These are phyloP conservation scores for Capsella rubella DNA, from an alignment of 441 rosid genomes.

Conservation along the genomic window DNA sequence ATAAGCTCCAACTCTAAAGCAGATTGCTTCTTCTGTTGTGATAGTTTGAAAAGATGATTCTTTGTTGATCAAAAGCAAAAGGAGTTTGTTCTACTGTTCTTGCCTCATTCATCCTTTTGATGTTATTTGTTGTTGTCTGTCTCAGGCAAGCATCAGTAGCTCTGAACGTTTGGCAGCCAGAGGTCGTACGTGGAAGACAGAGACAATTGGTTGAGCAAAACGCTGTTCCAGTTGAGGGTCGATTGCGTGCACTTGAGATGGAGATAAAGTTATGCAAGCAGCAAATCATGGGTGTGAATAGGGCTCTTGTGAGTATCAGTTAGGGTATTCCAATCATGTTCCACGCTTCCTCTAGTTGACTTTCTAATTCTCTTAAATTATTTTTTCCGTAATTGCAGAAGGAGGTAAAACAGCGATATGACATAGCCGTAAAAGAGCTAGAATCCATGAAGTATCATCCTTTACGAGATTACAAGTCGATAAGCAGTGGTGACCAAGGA, in stretches of 20 bases:
- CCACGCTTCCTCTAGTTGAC: neutral
- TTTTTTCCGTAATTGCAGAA: constrained; percentile 49
- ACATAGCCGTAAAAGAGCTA: constrained; percentile 61
- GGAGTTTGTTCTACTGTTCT: constrained; percentile 4
- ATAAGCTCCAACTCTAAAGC: neutral
- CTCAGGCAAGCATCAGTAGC: constrained; percentile 92
- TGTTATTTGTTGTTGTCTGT: constrained; percentile 29
- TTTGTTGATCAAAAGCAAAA: constrained; percentile 14
- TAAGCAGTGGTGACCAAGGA: constrained; percentile 32
- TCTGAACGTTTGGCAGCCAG: constrained; percentile 93
- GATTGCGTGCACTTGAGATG: constrained; percentile 71
- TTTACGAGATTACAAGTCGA: constrained; percentile 54
- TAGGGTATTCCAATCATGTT: constrained; percentile 1
- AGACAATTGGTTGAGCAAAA: constrained; percentile 79
- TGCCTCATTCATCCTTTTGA: neutral
- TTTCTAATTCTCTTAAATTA: constrained; percentile 3
- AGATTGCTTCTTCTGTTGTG: neutral
- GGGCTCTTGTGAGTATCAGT: constrained; percentile 62
- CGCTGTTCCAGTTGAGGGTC: constrained; percentile 69
- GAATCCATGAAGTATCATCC: constrained; percentile 77
- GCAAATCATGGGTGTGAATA: constrained; percentile 60
- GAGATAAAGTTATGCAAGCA: constrained; percentile 81
- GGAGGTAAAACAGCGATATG: constrained; percentile 60
- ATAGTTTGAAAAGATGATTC: neutral
- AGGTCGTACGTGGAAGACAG: constrained; percentile 68